Evolutionary conservation across 1,139 yeast genomes (phyloP), one percentile per base, ranked within the genome.

Genomic region (Yamadazyma conglobata): DNA sequence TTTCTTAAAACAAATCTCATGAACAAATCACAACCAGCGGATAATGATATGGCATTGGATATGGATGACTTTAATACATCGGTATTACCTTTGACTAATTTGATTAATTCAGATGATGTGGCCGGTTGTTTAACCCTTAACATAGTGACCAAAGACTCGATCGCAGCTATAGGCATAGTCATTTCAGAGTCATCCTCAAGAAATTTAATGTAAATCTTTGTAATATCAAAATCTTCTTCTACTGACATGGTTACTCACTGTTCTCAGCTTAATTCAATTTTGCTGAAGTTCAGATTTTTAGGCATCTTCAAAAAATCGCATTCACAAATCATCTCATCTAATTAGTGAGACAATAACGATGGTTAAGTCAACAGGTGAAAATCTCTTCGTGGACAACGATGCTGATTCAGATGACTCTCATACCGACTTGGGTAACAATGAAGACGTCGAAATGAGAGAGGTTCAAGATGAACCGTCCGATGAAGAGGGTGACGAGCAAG

Each of bases 161-260:
- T 93, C 30, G 98, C 98, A 31, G 98, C 99, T 24, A 93, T 86
- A 4, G 99, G 99, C 97, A 89, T 93, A 9, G 98, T 89, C 80
- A 93, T 85, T 33, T 91, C 97, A 15, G 84, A 71, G 58, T 91
- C 96, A 35, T 88, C 95, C 42, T 73, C 77, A 37, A 91, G 67
- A 55, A 86, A 88, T 54, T 75, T 73, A 40, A 85, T 70, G 54
- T 91, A 91, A 1, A 91, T 77, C 44, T 76, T 69, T 30, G 82
- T 87, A 44, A 91, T 87, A 54, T 88, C 94, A 50, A 89, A 22
- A 10, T 64, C 69, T 24, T 38, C 44, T n/a, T n/a, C n/a, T n/a
- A n/a, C n/a, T n/a, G n/a, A n/a, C n/a, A n/a, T n/a, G n/a, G n/a
- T n/a, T n/a, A n/a, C n/a, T n/a, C n/a, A n/a, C 9, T 18, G 19